These are phyloP conservation scores for Aspergillus nanangensis DNA, from an alignment of 495 filamentous ascomycete species.

Conservation along the genomic window DNA sequence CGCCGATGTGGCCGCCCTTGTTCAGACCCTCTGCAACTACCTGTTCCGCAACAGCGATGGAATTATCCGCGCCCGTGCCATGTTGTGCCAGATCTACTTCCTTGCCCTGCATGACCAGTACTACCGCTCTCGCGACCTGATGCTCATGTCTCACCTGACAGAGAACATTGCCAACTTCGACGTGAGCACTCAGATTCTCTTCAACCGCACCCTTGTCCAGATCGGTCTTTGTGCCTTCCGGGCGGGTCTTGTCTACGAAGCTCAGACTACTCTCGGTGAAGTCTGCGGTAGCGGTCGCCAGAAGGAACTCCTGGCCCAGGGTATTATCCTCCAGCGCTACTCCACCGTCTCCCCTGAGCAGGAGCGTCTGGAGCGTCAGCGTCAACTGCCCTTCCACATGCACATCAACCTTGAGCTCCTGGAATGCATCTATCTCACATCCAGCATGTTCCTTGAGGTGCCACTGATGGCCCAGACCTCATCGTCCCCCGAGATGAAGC, in stretches of 20 bases:
- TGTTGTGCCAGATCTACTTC: slow-evolving; percentile 99
- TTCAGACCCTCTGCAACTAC: slow-evolving; percentile 89
- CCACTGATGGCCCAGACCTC: slow-evolving; percentile 94
- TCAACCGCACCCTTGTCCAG: slow-evolving; percentile 96
- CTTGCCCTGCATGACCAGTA: slow-evolving; percentile 94
- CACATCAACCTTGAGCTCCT: slow-evolving; percentile 99
- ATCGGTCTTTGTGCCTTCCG: slow-evolving; percentile 98
- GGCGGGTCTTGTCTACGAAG: slow-evolving; percentile 92
- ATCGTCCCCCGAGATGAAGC: slow-evolving; percentile 93
- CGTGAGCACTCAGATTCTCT: slow-evolving; percentile 94
- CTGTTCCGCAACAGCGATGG: slow-evolving; percentile 91
- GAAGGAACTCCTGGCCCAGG: slow-evolving; percentile 96
- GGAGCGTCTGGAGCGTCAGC: slow-evolving; percentile 91
- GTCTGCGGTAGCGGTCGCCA: slow-evolving; percentile 95
- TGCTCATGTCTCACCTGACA: slow-evolving; percentile 99
- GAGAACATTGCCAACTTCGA: slow-evolving; percentile 95
- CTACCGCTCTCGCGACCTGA: slow-evolving; percentile 95
- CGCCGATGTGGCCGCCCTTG: slow-evolving; percentile 64
- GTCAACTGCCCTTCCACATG: slow-evolving; percentile 98
- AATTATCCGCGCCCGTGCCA: slow-evolving; percentile 91
- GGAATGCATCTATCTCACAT: slow-evolving; percentile 97
- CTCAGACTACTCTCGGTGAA: slow-evolving; percentile 92
- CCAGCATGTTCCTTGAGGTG: slow-evolving; percentile 98
- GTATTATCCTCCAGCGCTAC: slow-evolving; percentile 95
- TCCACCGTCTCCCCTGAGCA: slow-evolving; percentile 94